A percentile compares a stretch with the other conserved stretches of the same genome.
Evolutionary conservation across 2,329 filamentous ascomycete species (phyloP).

Genomic region (Zymoseptoria brevis): DNA sequence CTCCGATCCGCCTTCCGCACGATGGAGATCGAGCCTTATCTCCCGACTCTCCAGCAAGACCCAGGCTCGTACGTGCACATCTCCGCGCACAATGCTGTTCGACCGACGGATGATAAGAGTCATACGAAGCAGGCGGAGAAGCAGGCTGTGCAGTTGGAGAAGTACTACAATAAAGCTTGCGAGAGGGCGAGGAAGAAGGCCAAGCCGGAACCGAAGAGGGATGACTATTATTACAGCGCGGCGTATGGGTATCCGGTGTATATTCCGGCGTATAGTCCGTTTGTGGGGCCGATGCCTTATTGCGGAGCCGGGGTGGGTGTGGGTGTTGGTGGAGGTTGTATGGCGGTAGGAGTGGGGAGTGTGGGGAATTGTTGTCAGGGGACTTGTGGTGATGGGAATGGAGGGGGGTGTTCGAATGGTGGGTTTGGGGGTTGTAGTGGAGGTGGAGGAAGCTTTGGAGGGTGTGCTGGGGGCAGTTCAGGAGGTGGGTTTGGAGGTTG

Average conservation of each 20-base stretch:
- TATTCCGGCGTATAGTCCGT: constrained; percentile 31
- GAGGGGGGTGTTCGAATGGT: constrained; percentile 32
- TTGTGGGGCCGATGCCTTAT: constrained; percentile 34
- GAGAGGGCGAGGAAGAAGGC: constrained; percentile 33
- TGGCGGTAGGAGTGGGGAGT: constrained; percentile 33
- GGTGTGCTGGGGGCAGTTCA: constrained; percentile 34
- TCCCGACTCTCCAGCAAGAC: constrained; percentile 41
- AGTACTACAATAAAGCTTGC: constrained; percentile 45
- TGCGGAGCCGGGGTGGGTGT: constrained; percentile 31
- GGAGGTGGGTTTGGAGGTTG: constrained; percentile 38
- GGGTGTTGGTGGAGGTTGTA: constrained; percentile 38
- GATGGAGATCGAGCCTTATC: constrained; percentile 29
- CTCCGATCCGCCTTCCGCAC: constrained; percentile 41
- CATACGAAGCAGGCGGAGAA: constrained; percentile 13
- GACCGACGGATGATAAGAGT: constrained; percentile 19
- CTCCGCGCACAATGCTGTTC: constrained; percentile 63
- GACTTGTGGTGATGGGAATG: constrained; percentile 33
- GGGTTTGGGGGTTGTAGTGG: constrained; percentile 40
- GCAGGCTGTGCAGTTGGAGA: constrained; percentile 41
- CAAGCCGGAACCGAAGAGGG: constrained; percentile 27
- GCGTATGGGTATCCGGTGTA: constrained; percentile 33
- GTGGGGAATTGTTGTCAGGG: constrained; percentile 42
- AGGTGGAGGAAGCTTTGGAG: constrained; percentile 33
- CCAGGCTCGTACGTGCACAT: constrained; percentile 59
- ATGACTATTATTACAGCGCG: constrained; percentile 34